Percentiles rank a stretch among this genome's conserved stretches.
Evolutionary conservation across 2,329 filamentous ascomycete genomes (phyloP).

Genomic region (Apiospora pterosperma): DNA sequence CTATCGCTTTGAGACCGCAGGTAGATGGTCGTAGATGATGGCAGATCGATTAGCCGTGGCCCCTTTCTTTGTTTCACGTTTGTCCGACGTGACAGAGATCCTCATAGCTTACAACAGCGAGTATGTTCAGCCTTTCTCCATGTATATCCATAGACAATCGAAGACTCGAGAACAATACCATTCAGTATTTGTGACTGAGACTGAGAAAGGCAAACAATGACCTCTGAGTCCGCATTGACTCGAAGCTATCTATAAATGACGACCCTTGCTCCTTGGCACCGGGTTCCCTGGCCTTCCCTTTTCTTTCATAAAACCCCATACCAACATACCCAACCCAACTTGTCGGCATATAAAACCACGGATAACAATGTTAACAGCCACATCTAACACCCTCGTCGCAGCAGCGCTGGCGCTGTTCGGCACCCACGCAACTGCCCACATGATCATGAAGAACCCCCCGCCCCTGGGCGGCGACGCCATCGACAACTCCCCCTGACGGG

Average conservation of each 20-base stretch:
- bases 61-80: not conserved
- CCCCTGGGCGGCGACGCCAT: conserved; percentile 42
- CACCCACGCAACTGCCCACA: conserved; percentile 52
- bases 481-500: conserved; percentile 56
- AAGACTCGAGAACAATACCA: not conserved
- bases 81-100: not conserved
- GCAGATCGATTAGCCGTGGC: not conserved
- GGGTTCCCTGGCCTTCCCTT: not conserved
- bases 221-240: not conserved
- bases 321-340: not conserved
- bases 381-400: not conserved
- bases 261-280: not conserved
- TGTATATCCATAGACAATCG: not conserved
- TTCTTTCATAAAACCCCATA: not conserved
- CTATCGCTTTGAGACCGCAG: not conserved
- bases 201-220: not conserved
- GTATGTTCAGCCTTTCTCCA: not conserved
- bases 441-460: conserved; percentile 56
- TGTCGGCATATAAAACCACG: not conserved
- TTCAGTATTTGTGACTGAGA: not conserved
- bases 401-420: not conserved
- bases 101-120: not conserved
- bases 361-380: not conserved
- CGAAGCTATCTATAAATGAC: not conserved
- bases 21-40: not conserved